These are phyloP conservation scores for Chamaecyparis obtusa DNA, from an alignment of 75 land plant species.

Conservation along the genomic window DNA sequence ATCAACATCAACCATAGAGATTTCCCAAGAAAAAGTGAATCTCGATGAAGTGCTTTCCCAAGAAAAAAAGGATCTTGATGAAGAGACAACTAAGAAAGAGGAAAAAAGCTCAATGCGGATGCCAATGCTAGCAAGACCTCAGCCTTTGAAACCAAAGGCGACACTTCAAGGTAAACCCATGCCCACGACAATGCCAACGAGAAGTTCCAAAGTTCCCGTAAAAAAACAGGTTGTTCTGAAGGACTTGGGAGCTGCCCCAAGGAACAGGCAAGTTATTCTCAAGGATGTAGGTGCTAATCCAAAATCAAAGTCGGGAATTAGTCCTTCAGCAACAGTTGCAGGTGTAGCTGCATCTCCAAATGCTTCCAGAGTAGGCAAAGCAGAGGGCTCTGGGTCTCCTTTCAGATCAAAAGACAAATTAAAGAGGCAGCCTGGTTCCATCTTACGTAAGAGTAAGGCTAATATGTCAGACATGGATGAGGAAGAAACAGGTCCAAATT, in stretches of 20 bases:
- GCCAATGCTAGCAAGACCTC: constrained; percentile 20
- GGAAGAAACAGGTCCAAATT: constrained; percentile 48
- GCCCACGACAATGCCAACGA: constrained; percentile 8
- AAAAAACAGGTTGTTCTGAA: constrained; percentile 48
- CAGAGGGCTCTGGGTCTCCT: constrained; percentile 11
- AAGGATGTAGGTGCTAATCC: constrained; percentile 72
- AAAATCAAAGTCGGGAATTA: constrained; percentile 10
- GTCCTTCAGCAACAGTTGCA: constrained; percentile 32
- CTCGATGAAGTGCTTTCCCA: not conserved
- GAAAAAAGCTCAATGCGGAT: not conserved
- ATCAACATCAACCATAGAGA: constrained; percentile 3
- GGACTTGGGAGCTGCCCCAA: constrained; percentile 70
- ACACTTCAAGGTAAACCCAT: constrained; percentile 40
- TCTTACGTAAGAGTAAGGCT: constrained; percentile 24
- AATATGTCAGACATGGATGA: constrained; percentile 32
- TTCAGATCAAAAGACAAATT: constrained; percentile 36
- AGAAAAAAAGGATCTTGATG: constrained; percentile 14
- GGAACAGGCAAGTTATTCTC: constrained; percentile 41
- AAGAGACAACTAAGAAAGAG: constrained; percentile 5
- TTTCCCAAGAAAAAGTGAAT: constrained; percentile 11
- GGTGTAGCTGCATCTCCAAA: constrained; percentile 36
- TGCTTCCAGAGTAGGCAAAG: constrained; percentile 43
- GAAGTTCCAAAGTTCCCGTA: constrained; percentile 22
- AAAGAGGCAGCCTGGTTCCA: constrained; percentile 29
- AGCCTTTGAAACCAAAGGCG: constrained; percentile 28